Evolutionary conservation across 2,329 filamentous ascomycete species (phyloP), one percentile per base, ranked within the genome.

Genomic region (Pseudocercospora macadamiae): DNA sequence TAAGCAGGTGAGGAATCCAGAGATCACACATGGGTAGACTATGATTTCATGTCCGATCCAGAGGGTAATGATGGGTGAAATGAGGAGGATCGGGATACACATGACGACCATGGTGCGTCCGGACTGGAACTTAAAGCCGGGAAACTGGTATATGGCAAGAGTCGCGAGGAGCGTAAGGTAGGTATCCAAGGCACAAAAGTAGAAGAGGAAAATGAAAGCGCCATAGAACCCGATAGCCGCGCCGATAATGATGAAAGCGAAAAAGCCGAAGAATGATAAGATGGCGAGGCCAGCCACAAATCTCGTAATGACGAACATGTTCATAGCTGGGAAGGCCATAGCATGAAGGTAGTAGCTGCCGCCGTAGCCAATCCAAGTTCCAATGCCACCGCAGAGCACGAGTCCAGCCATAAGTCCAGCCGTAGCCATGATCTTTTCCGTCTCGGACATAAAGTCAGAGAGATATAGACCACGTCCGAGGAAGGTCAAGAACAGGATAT

Each of bases 291-390:
- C 64, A n/a, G 62, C 64, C 42, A 82, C 73, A 26, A 81, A 79
- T 14, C 80, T 74, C n/a, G 79, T 81, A 19, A 83, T 72, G 9
- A 83, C 77, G 59, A 83, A 83, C 79, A 83, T 81, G 61, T 82
- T 83, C 47, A 80, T 79, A 1, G 80, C 80, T 1, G 80, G 79
- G 61, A 83, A 83, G 1, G 82, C 81, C 80, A 82, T 82, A 0
- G 79, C 81, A 37, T 80, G 76, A 4, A 87, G 77, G 63, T 87
- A 88, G 70, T 86, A 88, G 28, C 82, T 83, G 1, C 85, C 85
- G 25, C 83, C 83, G 56, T 83, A 84, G 5, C 83, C 83, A 37
- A 87, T 85, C 84, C 83, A 87, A 5, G 84, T 85, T 21, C 84
- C 84, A 47, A 86, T 82, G 4, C 81, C 85, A 37, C 84, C 84